These are phyloP conservation scores for Actinomortierella ambigua DNA, from an alignment of 371 early-diverging fungal species.

Conservation along the genomic window DNA sequence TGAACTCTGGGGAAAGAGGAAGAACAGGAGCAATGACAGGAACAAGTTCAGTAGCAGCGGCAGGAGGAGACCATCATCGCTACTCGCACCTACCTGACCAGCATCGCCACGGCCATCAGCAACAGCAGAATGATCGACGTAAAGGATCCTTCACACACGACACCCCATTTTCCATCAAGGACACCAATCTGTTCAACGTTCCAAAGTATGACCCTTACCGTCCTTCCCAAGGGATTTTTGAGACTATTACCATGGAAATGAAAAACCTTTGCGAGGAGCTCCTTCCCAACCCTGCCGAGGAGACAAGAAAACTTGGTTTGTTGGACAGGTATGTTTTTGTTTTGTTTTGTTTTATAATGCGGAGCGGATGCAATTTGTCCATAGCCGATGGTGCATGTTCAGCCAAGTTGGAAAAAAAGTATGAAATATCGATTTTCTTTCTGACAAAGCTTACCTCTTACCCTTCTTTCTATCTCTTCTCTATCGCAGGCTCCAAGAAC, in stretches of 20 bases:
- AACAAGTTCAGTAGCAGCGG: not conserved
- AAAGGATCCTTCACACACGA: conserved; percentile 3
- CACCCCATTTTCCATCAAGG: conserved; percentile 27
- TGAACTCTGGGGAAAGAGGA: conserved; percentile 7
- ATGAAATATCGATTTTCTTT: not conserved
- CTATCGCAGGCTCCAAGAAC: conserved; percentile 17
- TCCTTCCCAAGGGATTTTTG: conserved; percentile 22
- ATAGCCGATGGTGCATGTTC: not conserved
- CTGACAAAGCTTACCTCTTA: not conserved
- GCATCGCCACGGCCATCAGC: not conserved
- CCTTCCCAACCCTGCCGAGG: conserved; percentile 37
- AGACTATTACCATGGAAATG: conserved; percentile 27
- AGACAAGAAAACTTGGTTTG: conserved; percentile 32
- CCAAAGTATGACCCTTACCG: conserved; percentile 43
- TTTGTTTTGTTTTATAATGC: not conserved
- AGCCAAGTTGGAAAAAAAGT: not conserved
- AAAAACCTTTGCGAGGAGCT: conserved; percentile 24
- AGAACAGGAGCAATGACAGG: conserved; percentile 10
- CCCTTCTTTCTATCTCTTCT: not conserved
- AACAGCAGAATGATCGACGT: not conserved
- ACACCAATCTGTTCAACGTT: conserved; percentile 41
- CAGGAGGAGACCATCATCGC: not conserved
- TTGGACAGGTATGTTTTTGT: conserved; percentile 14
- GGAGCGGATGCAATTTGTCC: not conserved
- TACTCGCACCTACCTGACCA: not conserved